Conservation (phyloP, 2,329 filamentous ascomycete species). For the Coniochaeta prunicola region DNA sequence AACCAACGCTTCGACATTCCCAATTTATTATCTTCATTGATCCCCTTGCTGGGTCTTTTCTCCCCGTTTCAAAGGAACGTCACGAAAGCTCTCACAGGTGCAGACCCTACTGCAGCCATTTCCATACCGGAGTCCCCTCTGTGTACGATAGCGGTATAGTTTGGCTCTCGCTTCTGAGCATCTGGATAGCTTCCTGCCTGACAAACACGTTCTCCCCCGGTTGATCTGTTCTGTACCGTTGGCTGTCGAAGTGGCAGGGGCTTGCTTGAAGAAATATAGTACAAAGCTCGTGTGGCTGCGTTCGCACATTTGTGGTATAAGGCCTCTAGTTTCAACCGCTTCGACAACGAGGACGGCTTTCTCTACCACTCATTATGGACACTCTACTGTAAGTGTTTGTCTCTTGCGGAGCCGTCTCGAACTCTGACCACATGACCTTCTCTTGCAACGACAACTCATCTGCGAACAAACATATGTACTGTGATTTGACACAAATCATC, state of each 20-base stretch:
- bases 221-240: neutral
- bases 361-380: too few species aligned
- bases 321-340: neutral
- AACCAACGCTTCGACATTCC: neutral
- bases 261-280: neutral
- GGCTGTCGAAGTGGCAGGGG: neutral
- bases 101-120: neutral
- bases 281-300: neutral
- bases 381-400: conserved; percentile 1
- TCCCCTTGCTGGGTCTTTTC: neutral
- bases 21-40: neutral
- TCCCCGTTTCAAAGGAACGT: neutral
- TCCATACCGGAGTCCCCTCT: neutral
- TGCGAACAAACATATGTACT: too few species aligned
- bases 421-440: too few species aligned
- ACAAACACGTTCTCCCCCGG: too few species aligned
- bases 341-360: neutral
- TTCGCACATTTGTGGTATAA: neutral
- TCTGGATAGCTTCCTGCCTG: neutral
- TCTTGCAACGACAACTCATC: neutral
- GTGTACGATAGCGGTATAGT: neutral
- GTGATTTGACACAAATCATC: neutral
- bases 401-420: neutral
- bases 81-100: neutral
- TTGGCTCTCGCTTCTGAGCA: too few species aligned